Base-by-base conservation (phyloP, 345 rosid species). In the Citrus medica region DNA sequence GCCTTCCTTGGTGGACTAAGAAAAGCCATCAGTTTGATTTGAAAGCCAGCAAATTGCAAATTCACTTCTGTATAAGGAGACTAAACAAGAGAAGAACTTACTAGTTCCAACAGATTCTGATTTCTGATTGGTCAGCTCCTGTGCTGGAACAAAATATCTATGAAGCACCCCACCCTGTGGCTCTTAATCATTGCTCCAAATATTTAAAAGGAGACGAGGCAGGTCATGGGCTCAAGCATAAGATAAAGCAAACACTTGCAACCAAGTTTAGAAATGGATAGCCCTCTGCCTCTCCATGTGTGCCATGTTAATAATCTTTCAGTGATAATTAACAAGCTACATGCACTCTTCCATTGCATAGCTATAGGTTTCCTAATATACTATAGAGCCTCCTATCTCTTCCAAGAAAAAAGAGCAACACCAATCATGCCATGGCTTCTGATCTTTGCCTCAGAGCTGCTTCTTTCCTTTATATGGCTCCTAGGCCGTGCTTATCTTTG, bases 391-490 rank as follows among this genome's bases (percentile, higher is more conserved):
- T 84, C 86, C 59, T 85, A 66, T 75, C 53, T 83, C 80, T 71
- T 69, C 56, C 77, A 32, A 2, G 62, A 81, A 22, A 69, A 32
- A 32, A n/a, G 38, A 64, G 22, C 33, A 17, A 46, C 16, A 68
- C 19, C 58, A 9, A 2, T 51, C 1, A 17, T 81, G 0, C 77
- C 83, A 48, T 67, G 83, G 83, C 67, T 78, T 46, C 76, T 86
- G 37, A 76, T 85, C 67, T 85, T 79, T 48, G 77, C 77, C 12
- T 37, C 84, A 2, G 83, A 81, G 71, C 58, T 79, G 21, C 72
- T 88, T 55, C 74, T 86, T 33, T 28, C 77, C 64, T 76, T 87
- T 53, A 53, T 56, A 9, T 88, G 90, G 93, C 79, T 82, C 12
- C 80, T 80, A 25, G 51, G 19, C 60, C 84, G 79, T 67, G 84